Conservation (phyloP, 2,329 filamentous ascomycete species). For the Neoscytalidium dimidiatum region DNA sequence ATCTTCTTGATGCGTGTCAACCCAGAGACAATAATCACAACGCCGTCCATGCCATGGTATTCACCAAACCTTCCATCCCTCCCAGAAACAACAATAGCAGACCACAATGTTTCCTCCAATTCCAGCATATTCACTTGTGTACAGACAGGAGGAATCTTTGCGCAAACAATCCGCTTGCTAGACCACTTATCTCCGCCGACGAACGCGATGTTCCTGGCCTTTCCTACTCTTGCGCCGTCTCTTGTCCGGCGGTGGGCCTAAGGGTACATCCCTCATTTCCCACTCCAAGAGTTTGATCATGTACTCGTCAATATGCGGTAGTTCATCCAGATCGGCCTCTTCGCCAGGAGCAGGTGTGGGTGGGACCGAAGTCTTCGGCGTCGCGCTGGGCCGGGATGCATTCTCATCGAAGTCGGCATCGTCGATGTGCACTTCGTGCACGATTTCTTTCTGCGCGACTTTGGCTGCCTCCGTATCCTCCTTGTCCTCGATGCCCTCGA, state of each 20-base stretch:
- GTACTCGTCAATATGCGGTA: conserved; percentile 16
- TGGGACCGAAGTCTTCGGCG: conserved; percentile 23
- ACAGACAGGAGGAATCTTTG: neutral
- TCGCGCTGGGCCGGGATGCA: conserved; percentile 27
- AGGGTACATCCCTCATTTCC: conserved; percentile 19
- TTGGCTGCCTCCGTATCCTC: conserved; percentile 90
- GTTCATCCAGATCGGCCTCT: neutral
- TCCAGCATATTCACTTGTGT: neutral
- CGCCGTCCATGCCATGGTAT: conserved; percentile 13
- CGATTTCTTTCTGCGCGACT: conserved; percentile 83
- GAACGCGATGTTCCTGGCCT: conserved; percentile 18
- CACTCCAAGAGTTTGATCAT: conserved; percentile 18
- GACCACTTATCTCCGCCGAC: conserved; percentile 2
- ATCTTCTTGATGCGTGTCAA: neutral
- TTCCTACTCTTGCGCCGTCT: conserved; percentile 16
- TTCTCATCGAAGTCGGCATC: conserved; percentile 43
- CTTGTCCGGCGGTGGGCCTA: conserved; percentile 17
- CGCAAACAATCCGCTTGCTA: neutral
- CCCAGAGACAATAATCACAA: neutral
- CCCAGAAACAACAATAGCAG: neutral
- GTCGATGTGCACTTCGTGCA: conserved; percentile 55
- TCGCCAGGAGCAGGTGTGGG: neutral
- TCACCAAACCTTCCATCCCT: neutral
- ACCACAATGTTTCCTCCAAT: neutral
- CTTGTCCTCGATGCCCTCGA: conserved; percentile 88